Conservation (phyloP, 805 yeast genomes). For the Wickerhamomyces silvicola region DNA sequence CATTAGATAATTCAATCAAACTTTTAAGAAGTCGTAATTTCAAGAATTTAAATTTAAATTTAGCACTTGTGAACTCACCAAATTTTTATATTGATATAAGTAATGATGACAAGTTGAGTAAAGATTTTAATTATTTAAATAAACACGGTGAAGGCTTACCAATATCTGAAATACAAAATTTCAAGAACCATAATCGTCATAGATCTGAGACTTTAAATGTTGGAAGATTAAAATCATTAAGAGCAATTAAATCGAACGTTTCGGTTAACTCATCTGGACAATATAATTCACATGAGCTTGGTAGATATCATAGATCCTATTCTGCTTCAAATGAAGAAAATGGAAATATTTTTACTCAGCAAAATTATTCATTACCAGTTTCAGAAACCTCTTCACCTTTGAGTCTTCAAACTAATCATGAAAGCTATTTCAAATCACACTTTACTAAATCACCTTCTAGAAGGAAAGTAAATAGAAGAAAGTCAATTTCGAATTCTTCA, state of each 20-base stretch:
- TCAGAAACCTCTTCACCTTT: conserved; percentile 17
- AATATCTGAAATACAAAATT: conserved; percentile 1
- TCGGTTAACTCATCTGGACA: conserved; percentile 2
- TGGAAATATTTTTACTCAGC: neutral
- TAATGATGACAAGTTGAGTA: conserved; percentile 1
- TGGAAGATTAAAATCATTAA: conserved; percentile 10
- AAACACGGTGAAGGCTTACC: neutral
- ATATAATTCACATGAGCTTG: too few relatives aligned
- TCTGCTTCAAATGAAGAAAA: conserved; percentile 16
- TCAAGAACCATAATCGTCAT: conserved; percentile 22
- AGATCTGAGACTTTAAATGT: conserved; percentile 20
- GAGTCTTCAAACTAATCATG: conserved; percentile 5
- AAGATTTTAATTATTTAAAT: too few relatives aligned
- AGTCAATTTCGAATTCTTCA: conserved; percentile 6
- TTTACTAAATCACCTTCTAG: neutral
- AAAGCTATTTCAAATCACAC: conserved; percentile 7
- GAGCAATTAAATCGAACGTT: conserved; percentile 15
- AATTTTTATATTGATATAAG: conserved; percentile 1
- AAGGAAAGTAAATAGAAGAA: neutral
- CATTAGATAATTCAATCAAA: conserved; percentile 76
- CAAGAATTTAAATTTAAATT: conserved; percentile 22
- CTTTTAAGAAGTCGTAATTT: conserved; percentile 56
- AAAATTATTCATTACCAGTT: conserved; percentile 9
- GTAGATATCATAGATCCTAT: conserved; percentile 15
- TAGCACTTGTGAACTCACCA: conserved; percentile 21